phyloP scores from a whole-genome alignment of 202 grass and related monocot genomes.

The Bolboschoenoplectus hybrid region DNA sequence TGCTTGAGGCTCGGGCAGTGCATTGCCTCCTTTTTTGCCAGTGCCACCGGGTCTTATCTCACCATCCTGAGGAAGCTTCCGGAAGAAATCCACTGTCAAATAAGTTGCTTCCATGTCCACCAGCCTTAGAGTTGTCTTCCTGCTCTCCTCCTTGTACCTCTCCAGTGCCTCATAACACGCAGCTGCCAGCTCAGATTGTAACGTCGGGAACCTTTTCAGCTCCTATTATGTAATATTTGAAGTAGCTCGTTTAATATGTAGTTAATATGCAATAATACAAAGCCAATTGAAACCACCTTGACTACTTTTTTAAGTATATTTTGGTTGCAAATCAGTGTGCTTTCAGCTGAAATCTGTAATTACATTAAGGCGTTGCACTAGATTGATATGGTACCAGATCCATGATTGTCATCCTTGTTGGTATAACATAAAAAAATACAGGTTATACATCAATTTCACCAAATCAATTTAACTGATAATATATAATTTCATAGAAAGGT shows the following conservation, averaged over 20 bases:
- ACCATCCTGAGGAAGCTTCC: constrained; percentile 62
- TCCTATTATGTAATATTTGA: constrained; percentile 43
- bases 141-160: constrained; percentile 59
- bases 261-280: neutral
- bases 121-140: constrained; percentile 56
- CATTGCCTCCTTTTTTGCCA: constrained; percentile 22
- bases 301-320: neutral
- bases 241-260: constrained; percentile 7
- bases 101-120: constrained; percentile 82
- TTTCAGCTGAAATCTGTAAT: neutral
- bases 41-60: constrained; percentile 35
- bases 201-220: constrained; percentile 65
- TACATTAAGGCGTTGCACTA: neutral
- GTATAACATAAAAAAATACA: constrained; percentile 17
- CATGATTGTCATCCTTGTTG: neutral
- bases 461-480: neutral
- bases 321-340: neutral
- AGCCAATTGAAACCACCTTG: neutral
- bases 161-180: constrained; percentile 59
- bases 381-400: neutral
- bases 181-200: constrained; percentile 61
- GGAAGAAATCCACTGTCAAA: constrained; percentile 71
- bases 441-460: neutral
- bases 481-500: neutral
- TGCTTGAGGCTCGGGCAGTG: neutral